Base-by-base conservation (phyloP, 257 asterid species). In the Orobanche coerulescens region DNA sequence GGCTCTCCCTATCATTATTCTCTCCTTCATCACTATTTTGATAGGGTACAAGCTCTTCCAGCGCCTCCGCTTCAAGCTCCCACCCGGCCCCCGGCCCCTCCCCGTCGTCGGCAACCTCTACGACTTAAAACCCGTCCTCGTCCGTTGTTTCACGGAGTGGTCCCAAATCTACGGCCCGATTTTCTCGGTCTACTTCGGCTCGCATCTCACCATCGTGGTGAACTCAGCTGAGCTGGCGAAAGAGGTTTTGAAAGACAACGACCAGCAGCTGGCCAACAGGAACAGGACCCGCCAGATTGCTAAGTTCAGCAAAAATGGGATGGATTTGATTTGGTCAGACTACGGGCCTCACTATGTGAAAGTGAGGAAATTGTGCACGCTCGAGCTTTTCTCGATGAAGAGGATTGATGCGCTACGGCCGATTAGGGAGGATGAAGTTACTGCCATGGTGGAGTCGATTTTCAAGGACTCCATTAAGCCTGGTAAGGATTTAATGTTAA, bases 301-400 rank as follows among this genome's bases (percentile, higher is more conserved):
- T 1, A 85, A 74, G 66, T 72, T 85, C 65, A 88, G 94, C 72
- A 81, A 80, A 67, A 76, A 82, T 56, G 96, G 94, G 3, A 75
- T 70, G 79, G 97, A 87, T 43, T 71, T 90, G 69, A 87, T 90
- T 18, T 90, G 97, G 97, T 78, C 97, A 1, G 97, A 87, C 52
- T 90, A 90, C 24, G 95, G 97, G 0, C 90, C 95, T 0, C 97
- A 90, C 71, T 87, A 90, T 40, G 97, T 87, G 0, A 90, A 84
- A 58, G 95, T 90, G 0, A 74, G 97, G 61, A 90, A 90, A 64
- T 52, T 90, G 14, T 90, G 97, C 51, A 90, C 87, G 0, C 82
- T 90, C 39, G 95, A 90, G 61, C 84, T 90, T 28, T 90, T 90
- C 70, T 78, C 95, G 4, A 66, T 74, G 0, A 90, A 81, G 75